Evolutionary conservation across 2,329 filamentous ascomycete species (phyloP), one percentile per base, ranked within the genome.

Genomic region (Xylariaceae sp.): DNA sequence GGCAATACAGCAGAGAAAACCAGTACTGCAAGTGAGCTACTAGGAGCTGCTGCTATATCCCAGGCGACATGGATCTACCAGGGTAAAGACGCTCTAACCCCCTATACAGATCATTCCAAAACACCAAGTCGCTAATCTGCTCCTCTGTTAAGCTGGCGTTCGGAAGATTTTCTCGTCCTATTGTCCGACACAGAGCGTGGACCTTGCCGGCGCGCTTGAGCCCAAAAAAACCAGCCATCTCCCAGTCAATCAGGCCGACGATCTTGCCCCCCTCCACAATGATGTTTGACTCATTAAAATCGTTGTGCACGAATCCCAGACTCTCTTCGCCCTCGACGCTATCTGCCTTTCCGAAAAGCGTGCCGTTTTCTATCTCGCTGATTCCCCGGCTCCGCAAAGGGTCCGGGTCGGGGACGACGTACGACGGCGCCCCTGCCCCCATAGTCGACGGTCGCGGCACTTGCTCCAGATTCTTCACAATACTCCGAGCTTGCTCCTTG

Each of bases 261-360:
- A 78, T 74, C 58, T 54, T 74, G 56, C 69, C 72, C 49, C 74
- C 61, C 36, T 76, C 62, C 4, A 78, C 74, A 28, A 76, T 76
- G 55, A 55, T 67, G 58, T 76, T 76, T 2, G 73, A 75, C 28
- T 44, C 8, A n/a, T 64, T 71, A 23, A 77, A 70, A 53, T 76
- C 71, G 50, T 77, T 76, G 62, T 78, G 74, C 73, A 74, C 74
- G n/a, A n/a, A n/a, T n/a, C n/a, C n/a, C 28, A 76, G 71, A 56
- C 67, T 63, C 57, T 72, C 48, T 37, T 73, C 71, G 3, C 57
- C 31, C 36, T 71, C 65, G n/a, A n/a, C n/a, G 6, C 7, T 24
- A 16, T 62, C 59, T 33, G 44, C n/a, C 14, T 34, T 24, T 31
- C 62, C 65, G 58, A 74, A 72, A 44, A 72, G 53, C 21, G 69